phyloP scores from a whole-genome alignment of 176 grass and related monocot species.

The Dactylis glomerata region DNA sequence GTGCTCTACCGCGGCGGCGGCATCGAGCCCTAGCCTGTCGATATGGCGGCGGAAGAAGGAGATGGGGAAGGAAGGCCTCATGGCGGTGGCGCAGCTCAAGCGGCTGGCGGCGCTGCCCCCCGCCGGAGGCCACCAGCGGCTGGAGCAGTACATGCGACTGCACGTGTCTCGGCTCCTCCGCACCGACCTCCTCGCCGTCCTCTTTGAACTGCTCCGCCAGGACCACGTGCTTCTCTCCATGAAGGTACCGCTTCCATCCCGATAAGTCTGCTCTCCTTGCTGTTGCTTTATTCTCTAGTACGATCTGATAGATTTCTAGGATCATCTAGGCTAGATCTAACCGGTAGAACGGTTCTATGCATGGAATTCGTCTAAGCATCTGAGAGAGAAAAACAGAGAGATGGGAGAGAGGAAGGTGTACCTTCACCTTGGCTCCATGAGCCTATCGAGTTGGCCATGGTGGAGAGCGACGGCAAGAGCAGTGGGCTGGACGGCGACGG shows the following conservation, averaged over 20 bases:
- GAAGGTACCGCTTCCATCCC: constrained; percentile 46
- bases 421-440: too few species aligned
- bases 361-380: too few species aligned
- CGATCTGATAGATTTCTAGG: too few species aligned
- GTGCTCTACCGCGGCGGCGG: constrained; percentile 39
- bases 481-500: too few species aligned
- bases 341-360: too few species aligned
- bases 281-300: background rate
- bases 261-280: background rate
- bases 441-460: too few species aligned
- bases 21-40: constrained; percentile 66
- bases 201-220: constrained; percentile 79
- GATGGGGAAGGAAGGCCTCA: constrained; percentile 95
- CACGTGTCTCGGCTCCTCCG: constrained; percentile 82
- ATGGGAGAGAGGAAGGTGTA: too few species aligned
- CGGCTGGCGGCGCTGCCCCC: constrained; percentile 58
- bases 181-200: constrained; percentile 80
- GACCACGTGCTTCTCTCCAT: constrained; percentile 72
- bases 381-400: too few species aligned
- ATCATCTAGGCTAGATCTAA: too few species aligned
- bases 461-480: too few species aligned
- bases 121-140: constrained; percentile 13
- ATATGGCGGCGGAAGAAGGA: constrained; percentile 94
- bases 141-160: constrained; percentile 72
- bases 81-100: constrained; percentile 85